Base-by-base conservation (phyloP, 1,284 basidiomycete species). In the Kwoniella shivajii region DNA sequence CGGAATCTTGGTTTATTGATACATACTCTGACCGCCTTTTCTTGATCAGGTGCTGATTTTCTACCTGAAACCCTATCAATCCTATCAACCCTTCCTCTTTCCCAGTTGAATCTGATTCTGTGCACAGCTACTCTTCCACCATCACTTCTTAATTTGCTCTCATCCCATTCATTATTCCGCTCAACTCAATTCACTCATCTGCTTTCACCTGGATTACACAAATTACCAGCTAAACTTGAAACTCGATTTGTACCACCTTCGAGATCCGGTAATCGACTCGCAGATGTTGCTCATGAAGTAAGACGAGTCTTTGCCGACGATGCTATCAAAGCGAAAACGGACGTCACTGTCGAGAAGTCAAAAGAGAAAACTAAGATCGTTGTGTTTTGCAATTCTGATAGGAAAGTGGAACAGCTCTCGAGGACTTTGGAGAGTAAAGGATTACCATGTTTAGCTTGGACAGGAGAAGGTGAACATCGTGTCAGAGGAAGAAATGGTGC, bases 81-180 rank as follows among this genome's bases (percentile, higher is more conserved):
- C 1, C 78, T 93, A 3, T 81, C 85, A 4, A 59, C 54, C 11
- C 45, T 67, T 18, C 57, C 49, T 4, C 63, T 85, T 3, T 54
- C 34, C 81, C 41, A 38, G 11, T n/a, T 62, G 46, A 65, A 70
- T 56, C 77, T 93, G 48, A 70, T 93, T 52, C 82, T 94, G 37
- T 86, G 88, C n/a, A 89, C 88, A 29, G 92, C 92, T 2, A 94
- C 92, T 0, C 88, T 95, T 60, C 90, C 92, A 1, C 82, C 85
- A 31, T 83, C 87, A 1, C 85, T 94, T 42, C 82, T 86, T 22
- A 74, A 80, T 36, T 87, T 88, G 71, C 81, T 92, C 33, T 80
- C 83, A 60, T 76, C 72, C 1, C 74, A 84, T 57, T 86, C 89
- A 63, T 59, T 66, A 30, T 62, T 72, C 38, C 29, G 47, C 1